Base-by-base conservation (phyloP, 768 basidiomycete species). In the Collybia sp. region DNA sequence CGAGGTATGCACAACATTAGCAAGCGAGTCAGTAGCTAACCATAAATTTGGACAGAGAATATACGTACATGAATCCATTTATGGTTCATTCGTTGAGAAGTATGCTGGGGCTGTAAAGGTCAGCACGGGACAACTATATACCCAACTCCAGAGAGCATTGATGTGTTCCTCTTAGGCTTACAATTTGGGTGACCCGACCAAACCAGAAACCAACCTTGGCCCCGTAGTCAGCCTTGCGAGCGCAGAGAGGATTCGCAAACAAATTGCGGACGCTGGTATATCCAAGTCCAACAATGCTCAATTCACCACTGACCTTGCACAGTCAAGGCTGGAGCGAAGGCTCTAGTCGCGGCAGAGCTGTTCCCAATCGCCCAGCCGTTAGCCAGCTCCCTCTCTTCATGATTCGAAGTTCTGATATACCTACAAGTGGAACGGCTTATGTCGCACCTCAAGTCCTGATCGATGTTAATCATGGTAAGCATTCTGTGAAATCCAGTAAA, bases 391-490 rank as follows among this genome's bases (percentile, higher is more conserved):
- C n/a, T 11, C 5, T 19, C 19, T 10, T 10, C 25, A 17, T 44
- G 12, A 36, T 43, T 20, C 30, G 25, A 1, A 25, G 12, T 36
- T 11, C 40, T 48, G 12, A 13, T 43, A n/a, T 40, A 18, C 12
- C 44, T 38, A 38, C 47, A 13, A 41, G 87, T 33, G 90, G 84
- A 2, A 88, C 88, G 1, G 76, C 93, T 1, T 93, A 85, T 54
- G 90, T 99, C 41, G 90, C 84, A 0, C 96, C 96, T 0, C 90
- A 93, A 61, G 91, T 98, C 2, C 67, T 98, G 31, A 74, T 93
- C 30, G 75, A 96, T 51, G 96, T 99, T 10, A 65, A 93, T 57
- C 95, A 98, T 62, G 65, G 90, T 91, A 56, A 59, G 89, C 76
- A 30, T 16, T 40, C 30, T 48, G 15, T 41, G 30, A 11, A 6